A percentile compares a stretch with the other conserved stretches of the same genome.
These are phyloP conservation scores for Fraxinus latifolia DNA, from an alignment of 305 asterid genomes.

Conservation along the genomic window DNA sequence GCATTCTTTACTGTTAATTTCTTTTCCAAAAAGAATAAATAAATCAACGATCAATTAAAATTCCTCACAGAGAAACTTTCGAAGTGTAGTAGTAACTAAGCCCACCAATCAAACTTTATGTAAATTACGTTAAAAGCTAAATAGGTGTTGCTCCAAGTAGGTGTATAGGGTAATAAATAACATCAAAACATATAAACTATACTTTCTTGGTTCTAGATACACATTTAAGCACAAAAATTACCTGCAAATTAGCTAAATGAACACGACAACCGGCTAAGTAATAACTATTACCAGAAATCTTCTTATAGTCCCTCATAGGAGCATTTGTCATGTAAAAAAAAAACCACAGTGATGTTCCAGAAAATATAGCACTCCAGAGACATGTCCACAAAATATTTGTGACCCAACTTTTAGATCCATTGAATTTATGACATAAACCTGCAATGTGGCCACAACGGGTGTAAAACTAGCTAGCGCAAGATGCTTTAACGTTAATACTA, in stretches of 20 bases:
- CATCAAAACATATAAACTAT: not conserved
- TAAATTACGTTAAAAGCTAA: not conserved
- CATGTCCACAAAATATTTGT: slow-evolving; percentile 67
- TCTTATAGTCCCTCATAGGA: slow-evolving; percentile 32
- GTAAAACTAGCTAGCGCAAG: slow-evolving; percentile 12
- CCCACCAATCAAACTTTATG: not conserved
- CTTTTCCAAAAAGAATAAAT: not conserved
- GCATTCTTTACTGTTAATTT: not conserved
- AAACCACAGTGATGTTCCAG: slow-evolving; percentile 65
- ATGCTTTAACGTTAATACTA: not conserved
- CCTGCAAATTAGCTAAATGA: slow-evolving; percentile 55
- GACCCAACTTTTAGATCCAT: slow-evolving; percentile 44
- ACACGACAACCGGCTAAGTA: slow-evolving; percentile 61
- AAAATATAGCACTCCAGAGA: slow-evolving; percentile 76
- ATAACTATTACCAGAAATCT: slow-evolving; percentile 46
- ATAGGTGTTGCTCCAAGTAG: not conserved
- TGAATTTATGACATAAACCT: slow-evolving; percentile 74
- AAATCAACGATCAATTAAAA: not conserved
- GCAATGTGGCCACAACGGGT: slow-evolving; percentile 34
- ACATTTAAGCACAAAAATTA: slow-evolving; percentile 21
- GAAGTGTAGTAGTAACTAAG: not conserved
- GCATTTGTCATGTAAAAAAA: slow-evolving; percentile 89
- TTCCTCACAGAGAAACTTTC: not conserved
- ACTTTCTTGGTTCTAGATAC: not conserved
- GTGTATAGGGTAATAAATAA: not conserved